Conservation (phyloP, 2,329 filamentous ascomycete species). For the Pseudogymnoascus pannorum region DNA sequence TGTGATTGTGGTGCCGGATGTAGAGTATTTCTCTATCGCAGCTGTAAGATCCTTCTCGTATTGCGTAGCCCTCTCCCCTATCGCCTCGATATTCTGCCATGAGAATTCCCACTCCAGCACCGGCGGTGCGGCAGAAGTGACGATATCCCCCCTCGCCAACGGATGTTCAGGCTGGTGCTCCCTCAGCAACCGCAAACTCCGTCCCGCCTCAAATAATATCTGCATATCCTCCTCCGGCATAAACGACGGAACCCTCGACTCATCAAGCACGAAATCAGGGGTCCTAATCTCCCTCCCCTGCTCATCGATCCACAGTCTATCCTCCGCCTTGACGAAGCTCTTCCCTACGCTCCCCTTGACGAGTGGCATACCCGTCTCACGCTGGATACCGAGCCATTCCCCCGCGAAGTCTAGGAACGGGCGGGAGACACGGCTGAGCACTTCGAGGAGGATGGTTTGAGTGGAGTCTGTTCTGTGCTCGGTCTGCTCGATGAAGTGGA, state of each 20-base stretch:
- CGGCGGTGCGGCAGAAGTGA: conserved; percentile 45
- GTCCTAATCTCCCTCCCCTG: conserved; percentile 50
- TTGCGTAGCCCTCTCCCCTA: conserved; percentile 52
- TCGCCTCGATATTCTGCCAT: conserved; percentile 59
- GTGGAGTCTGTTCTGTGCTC: conserved; percentile 58
- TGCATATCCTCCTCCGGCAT: conserved; percentile 62
- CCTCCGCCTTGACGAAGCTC: conserved; percentile 54
- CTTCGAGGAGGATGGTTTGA: conserved; percentile 57
- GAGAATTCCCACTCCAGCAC: conserved; percentile 60
- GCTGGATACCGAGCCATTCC: conserved; percentile 66
- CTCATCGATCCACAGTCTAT: conserved; percentile 49
- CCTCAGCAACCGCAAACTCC: conserved; percentile 66
- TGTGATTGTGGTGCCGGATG: neutral
- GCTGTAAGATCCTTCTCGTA: conserved; percentile 41
- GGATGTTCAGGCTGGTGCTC: conserved; percentile 65
- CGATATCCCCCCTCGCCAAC: conserved; percentile 46
- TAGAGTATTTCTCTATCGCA: conserved; percentile 26
- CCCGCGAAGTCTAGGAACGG: conserved; percentile 63
- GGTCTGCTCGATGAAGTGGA: conserved; percentile 53
- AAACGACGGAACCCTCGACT: conserved; percentile 62
- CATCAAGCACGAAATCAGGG: conserved; percentile 55
- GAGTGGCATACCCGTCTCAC: conserved; percentile 48
- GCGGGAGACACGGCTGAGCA: conserved; percentile 53
- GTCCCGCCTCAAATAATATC: conserved; percentile 71
- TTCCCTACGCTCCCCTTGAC: conserved; percentile 41